These are phyloP conservation scores for Auricularia heimuer DNA, from an alignment of 768 basidiomycete genomes.

Conservation along the genomic window DNA sequence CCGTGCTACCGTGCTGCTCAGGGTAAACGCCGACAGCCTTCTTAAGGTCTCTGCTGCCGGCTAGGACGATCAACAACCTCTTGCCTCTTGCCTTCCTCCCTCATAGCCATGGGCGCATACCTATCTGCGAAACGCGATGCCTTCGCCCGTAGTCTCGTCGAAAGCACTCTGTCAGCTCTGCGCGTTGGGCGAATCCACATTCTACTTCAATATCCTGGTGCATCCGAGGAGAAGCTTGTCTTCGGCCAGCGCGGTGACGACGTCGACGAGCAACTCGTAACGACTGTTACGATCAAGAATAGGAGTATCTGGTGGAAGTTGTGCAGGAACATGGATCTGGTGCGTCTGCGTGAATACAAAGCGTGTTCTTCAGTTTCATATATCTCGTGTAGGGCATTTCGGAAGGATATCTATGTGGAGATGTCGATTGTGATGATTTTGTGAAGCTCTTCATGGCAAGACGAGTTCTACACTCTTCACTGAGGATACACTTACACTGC, in stretches of 20 bases:
- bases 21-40: no score
- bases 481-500: background rate
- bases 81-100: no score
- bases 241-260: background rate
- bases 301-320: background rate
- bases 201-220: background rate
- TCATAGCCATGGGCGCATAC: no score
- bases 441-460: constrained; percentile 51
- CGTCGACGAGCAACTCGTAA: background rate
- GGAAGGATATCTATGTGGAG: constrained; percentile 71
- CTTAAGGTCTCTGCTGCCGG: no score
- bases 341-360: background rate
- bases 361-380: no score
- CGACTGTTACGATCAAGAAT: background rate
- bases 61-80: no score
- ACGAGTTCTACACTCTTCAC: no score
- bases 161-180: background rate
- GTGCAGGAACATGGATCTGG: background rate
- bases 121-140: background rate
- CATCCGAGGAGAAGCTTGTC: background rate
- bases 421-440: constrained; percentile 57
- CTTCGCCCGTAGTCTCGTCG: background rate
- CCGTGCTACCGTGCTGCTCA: no score
- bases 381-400: constrained; percentile 12
- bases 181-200: background rate